Percentiles rank a stretch among this genome's conserved stretches.
Evolutionary conservation across 2,329 filamentous ascomycete species (phyloP).

Genomic region (Emergomyces orientalis): DNA sequence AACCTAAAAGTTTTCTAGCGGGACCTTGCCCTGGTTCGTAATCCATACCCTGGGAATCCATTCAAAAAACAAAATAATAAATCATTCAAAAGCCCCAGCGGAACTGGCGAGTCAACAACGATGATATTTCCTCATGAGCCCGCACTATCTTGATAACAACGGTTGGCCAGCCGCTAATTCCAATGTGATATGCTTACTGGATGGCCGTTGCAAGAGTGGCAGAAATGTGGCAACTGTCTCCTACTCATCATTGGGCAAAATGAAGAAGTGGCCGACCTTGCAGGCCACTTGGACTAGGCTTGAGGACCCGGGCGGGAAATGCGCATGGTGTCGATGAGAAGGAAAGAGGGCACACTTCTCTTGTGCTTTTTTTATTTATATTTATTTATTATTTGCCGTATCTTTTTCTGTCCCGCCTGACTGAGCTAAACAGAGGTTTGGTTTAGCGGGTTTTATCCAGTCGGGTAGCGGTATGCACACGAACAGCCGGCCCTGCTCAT

Average conservation of each 20-base stretch:
- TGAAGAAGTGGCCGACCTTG: background rate
- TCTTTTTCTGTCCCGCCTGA: background rate
- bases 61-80: too few relatives aligned
- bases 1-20: background rate
- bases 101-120: too few relatives aligned
- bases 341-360: too few relatives aligned
- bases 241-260: background rate
- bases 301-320: too few relatives aligned
- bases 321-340: too few relatives aligned
- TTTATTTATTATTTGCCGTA: background rate
- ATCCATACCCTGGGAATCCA: too few relatives aligned
- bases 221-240: background rate
- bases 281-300: background rate
- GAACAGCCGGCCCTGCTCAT: background rate
- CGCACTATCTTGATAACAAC: background rate
- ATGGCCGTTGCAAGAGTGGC: background rate
- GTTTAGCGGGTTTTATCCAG: background rate
- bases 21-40: background rate
- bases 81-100: background rate
- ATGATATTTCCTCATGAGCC: too few relatives aligned
- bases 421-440: background rate
- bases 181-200: background rate
- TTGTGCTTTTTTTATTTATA: too few relatives aligned
- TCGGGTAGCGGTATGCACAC: background rate
- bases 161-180: background rate